Base-by-base conservation (phyloP, 2,329 filamentous ascomycete species). In the Penicillium sp. region DNA sequence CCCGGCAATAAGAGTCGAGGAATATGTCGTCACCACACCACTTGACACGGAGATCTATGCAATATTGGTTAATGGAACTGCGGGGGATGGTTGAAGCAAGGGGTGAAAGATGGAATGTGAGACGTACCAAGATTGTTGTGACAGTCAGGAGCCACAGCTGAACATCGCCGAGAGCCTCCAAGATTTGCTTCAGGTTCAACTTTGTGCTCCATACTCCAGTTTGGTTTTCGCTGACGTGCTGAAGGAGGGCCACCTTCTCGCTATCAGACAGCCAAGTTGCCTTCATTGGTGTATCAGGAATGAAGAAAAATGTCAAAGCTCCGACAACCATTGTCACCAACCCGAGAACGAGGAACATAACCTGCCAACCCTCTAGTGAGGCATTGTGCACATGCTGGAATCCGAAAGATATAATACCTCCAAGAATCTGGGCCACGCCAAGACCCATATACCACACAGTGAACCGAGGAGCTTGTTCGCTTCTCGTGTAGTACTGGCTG, bases 361-460 rank as follows among this genome's bases (percentile, higher is more conserved):
- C 70, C 17, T 71, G 64, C 75, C 75, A 78, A 21, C 71, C 68
- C 3, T 65, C 59, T 12, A 77, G 59, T 0, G 52, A 42, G 9
- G 64, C 59, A 37, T 60, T 48, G 3, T 65, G 53, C n/a, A 79
- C 71, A 57, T 72, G 65, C 60, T 81, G 78, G 62, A 80, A 81
- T 37, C 68, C 79, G 54, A 75, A 82, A 6, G 72, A 75, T 21
- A 77, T 63, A 24, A 60, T 48, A 3, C 58, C 58, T n/a, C 58
- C 58, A 4, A 60, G 10, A 2, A 59, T 60, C 64, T 83, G 80
- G 6, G 78, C 79, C 3, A 80, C 64, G 1, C 81, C 80, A 12
- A 83, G 69, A 8, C 80, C 79, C 31, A 75, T 71, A 60, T 81
- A 83, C 80, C 80, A 83, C 59, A 82, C 72, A 17, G 75, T 77